Evolutionary conservation across 2,329 filamentous ascomycete species (phyloP), one percentile per base, ranked within the genome.

Genomic region (Xylaria sp.): DNA sequence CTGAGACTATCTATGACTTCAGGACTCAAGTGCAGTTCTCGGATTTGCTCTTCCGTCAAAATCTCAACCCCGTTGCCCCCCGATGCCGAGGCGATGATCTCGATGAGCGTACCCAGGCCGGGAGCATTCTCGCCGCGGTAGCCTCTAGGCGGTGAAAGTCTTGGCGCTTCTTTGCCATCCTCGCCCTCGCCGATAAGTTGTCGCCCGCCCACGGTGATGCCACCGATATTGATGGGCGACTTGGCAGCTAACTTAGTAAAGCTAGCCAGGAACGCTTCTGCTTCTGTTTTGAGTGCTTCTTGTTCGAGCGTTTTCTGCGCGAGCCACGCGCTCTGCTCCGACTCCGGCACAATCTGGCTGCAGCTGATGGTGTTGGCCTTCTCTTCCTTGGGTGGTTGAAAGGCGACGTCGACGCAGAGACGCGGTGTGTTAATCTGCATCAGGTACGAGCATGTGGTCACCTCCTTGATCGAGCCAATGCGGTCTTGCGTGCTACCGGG

Each of bases 361-460:
- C 92, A 97, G 63, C 81, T 83, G 62, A 97, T 92, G 8, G 83
- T 76, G 71, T 96, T 89, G 4, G 91, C 87, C 59, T 84, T 83
- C 57, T 89, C 88, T 63, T 91, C 87, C 67, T 89, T 85, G 0
- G 91, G 90, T 0, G 92, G 92, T 57, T 89, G 78, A 72, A 97
- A 97, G 8, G 91, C 91, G 8, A 91, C 84, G 66, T 97, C 92
- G 70, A 88, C 85, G 76, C 92, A 97, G 10, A 97, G 83, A 0
- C 91, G 86, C 0, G 92, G 91, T 0, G 92, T 96, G 71, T 96
- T 89, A 63, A 97, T 84, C 37, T 96, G 85, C 92, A 97, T 96
- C 57, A 96, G 80, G 71, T 97, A 97, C 10, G 91, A 86, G 76
- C 92, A 97, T 9, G 91, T 96, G 2, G 88, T 89, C 1, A 93